Evolutionary conservation across 1,284 basidiomycete genomes (phyloP).

Genomic region (Nidula niveotomentosa): DNA sequence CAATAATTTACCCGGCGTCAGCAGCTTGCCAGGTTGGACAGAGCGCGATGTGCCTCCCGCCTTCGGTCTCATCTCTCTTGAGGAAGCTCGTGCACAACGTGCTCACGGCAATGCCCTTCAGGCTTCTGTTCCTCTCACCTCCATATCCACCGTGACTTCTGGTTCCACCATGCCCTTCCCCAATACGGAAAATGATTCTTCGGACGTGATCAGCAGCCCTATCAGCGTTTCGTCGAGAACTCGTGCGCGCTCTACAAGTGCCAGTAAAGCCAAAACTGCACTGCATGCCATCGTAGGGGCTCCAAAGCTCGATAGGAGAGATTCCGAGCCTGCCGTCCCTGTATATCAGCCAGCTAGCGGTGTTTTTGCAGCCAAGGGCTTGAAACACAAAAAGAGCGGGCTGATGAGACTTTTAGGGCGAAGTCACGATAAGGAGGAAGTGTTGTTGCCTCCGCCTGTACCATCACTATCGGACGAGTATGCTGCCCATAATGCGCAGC

Average conservation of each 20-base stretch:
- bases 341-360: slow-evolving; percentile 7
- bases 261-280: slow-evolving; percentile 49
- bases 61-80: slow-evolving; percentile 70
- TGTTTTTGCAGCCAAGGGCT: slow-evolving; percentile 34
- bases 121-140: slow-evolving; percentile 22
- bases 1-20: slow-evolving; percentile 26
- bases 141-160: slow-evolving; percentile 16
- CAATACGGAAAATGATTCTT: slow-evolving; percentile 19
- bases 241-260: slow-evolving; percentile 61
- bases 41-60: slow-evolving; percentile 45
- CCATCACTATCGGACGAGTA: slow-evolving; percentile 43
- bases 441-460: slow-evolving; percentile 49
- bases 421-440: slow-evolving; percentile 46
- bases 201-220: slow-evolving; percentile 13
- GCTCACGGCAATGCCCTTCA: slow-evolving; percentile 51
- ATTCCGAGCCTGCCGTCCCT: slow-evolving; percentile 31
- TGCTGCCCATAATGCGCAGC: slow-evolving; percentile 27
- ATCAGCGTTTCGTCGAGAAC: slow-evolving; percentile 25
- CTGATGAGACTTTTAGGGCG: slow-evolving; percentile 75
- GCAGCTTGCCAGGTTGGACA: slow-evolving; percentile 31
- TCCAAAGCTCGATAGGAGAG: slow-evolving; percentile 35
- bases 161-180: slow-evolving; percentile 29
- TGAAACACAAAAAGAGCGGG: slow-evolving; percentile 78
- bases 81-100: slow-evolving; percentile 72
- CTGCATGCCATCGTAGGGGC: slow-evolving; percentile 40